These are phyloP conservation scores for Maudiozyma serrabonitensis DNA, from an alignment of 805 yeast species.

Conservation along the genomic window DNA sequence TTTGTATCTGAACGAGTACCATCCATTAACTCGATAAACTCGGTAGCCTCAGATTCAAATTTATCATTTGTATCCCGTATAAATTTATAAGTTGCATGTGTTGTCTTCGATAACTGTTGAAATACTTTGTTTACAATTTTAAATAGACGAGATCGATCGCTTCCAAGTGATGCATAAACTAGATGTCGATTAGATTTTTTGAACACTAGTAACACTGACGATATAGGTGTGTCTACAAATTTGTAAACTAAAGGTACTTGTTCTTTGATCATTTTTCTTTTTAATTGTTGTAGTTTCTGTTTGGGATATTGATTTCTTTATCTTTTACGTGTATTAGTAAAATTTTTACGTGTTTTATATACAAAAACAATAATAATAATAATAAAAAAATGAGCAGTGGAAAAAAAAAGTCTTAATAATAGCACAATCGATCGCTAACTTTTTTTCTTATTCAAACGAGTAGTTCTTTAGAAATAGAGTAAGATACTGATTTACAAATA, in stretches of 20 bases:
- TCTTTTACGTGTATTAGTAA: too few species aligned
- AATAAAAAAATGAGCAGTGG: too few species aligned
- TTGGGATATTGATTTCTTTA: too few species aligned
- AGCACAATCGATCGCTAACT: too few species aligned
- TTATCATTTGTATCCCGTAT: background rate
- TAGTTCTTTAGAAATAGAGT: too few species aligned
- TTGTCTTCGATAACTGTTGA: constrained; percentile 2
- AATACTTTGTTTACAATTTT: constrained; percentile 8
- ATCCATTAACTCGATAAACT: background rate
- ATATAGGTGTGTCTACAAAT: constrained; percentile 7
- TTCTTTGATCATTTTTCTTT: background rate
- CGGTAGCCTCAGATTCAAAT: background rate
- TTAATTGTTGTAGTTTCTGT: background rate
- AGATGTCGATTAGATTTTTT: constrained; percentile 7
- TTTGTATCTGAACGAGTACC: background rate
- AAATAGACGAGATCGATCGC: constrained; percentile 7
- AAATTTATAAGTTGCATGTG: background rate
- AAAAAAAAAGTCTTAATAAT: too few species aligned
- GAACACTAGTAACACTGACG: constrained; percentile 10
- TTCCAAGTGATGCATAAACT: constrained; percentile 15
- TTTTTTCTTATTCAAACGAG: too few species aligned
- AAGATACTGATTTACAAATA: too few species aligned
- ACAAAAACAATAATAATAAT: too few species aligned
- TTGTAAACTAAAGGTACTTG: constrained; percentile 7
- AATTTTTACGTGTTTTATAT: too few species aligned